Evolutionary conservation across 768 basidiomycete genomes (phyloP).

Genomic region (Termitomyces sp.): DNA sequence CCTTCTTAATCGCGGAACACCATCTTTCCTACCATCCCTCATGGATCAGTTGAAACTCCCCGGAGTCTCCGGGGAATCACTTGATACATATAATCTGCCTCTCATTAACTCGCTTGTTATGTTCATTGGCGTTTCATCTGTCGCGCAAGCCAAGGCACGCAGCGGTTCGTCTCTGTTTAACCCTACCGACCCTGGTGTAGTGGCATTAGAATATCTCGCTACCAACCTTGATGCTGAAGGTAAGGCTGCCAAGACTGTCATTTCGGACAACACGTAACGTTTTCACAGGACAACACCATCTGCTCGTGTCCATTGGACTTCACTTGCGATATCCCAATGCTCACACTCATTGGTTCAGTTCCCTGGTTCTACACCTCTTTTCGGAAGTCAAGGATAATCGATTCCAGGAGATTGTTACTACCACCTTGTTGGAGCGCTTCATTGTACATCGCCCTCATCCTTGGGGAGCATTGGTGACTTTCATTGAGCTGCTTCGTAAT

Average conservation of each 20-base stretch:
- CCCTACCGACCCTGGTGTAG: constrained; percentile 76
- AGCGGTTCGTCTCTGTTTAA: constrained; percentile 81
- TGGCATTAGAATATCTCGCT: constrained; percentile 77
- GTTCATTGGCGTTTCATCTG: constrained; percentile 92
- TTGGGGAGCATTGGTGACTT: constrained; percentile 91
- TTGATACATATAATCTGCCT: constrained; percentile 77
- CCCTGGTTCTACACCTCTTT: constrained; percentile 85
- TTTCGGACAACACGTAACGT: not conserved
- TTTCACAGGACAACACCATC: constrained; percentile 82
- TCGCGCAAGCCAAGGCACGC: constrained; percentile 82
- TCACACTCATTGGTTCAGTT: constrained; percentile 98
- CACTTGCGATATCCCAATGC: constrained; percentile 97
- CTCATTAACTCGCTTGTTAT: constrained; percentile 92
- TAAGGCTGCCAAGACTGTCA: constrained; percentile 25
- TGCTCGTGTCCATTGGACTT: constrained; percentile 87
- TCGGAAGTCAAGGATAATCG: constrained; percentile 68
- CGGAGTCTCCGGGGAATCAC: constrained; percentile 34
- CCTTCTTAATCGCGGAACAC: constrained; percentile 68
- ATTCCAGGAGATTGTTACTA: constrained; percentile 79
- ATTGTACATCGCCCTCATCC: constrained; percentile 94
- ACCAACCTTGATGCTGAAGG: constrained; percentile 88
- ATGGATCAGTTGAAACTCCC: constrained; percentile 67
- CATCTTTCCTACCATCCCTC: constrained; percentile 68
- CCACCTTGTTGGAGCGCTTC: constrained; percentile 89
- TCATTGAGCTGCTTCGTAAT: constrained; percentile 90